phyloP scores from a whole-genome alignment of 768 basidiomycete genomes.

The Lentinula raphanica region DNA sequence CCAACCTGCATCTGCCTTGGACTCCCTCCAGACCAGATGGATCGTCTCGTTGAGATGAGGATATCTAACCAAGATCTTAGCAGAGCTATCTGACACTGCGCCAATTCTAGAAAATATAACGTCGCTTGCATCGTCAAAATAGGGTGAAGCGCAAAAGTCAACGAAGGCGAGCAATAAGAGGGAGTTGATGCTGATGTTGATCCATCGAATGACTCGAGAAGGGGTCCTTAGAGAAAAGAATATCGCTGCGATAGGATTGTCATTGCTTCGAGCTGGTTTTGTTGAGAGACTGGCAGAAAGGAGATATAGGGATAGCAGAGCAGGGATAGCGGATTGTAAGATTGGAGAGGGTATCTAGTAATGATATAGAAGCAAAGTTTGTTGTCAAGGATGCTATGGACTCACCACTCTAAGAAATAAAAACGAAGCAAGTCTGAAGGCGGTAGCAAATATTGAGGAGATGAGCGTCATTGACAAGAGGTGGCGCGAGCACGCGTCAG shows the following conservation, averaged over 20 bases:
- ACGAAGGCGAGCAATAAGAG: slow-evolving; percentile 8
- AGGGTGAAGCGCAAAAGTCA: slow-evolving; percentile 54
- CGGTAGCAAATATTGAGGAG: slow-evolving; percentile 17
- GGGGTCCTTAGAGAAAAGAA: slow-evolving; percentile 28
- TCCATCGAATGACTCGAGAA: slow-evolving; percentile 9
- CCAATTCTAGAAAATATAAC: slow-evolving; percentile 67
- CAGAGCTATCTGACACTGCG: slow-evolving; percentile 58
- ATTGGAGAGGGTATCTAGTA: slow-evolving; percentile 35
- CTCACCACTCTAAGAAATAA: slow-evolving; percentile 47
- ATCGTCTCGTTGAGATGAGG: slow-evolving; percentile 35
- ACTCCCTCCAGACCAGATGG: slow-evolving; percentile 41
- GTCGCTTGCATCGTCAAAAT: slow-evolving; percentile 46
- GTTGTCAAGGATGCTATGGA: background rate
- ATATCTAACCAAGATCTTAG: slow-evolving; percentile 59
- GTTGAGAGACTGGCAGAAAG: slow-evolving; percentile 6
- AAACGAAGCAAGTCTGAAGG: slow-evolving; percentile 39
- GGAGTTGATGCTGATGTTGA: slow-evolving; percentile 12
- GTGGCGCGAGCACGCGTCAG: background rate
- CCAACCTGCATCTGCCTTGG: slow-evolving; percentile 35
- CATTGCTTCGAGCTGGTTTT: slow-evolving; percentile 2
- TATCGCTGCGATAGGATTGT: slow-evolving; percentile 16
- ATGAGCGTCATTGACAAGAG: slow-evolving; percentile 6
- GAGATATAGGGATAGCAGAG: slow-evolving; percentile 22
- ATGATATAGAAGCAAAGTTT: background rate
- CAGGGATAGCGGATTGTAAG: slow-evolving; percentile 24